Evolutionary conservation across 2,329 filamentous ascomycete genomes (phyloP), one percentile per base, ranked within the genome.

Genomic region (Parafenestella ontariensis): DNA sequence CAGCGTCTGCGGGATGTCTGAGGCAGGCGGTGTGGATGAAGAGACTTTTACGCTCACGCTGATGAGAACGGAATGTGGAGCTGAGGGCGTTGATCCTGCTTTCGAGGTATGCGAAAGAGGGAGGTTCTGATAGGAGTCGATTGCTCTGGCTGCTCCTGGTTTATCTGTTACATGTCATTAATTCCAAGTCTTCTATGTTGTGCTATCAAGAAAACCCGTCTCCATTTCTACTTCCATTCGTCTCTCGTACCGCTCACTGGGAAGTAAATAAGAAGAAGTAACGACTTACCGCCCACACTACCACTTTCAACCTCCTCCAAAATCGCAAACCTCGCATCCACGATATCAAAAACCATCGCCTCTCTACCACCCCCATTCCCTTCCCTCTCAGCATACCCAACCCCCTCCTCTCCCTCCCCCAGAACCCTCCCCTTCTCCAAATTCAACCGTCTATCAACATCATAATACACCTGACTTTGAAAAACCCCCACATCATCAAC

Each of bases 321-420:
- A 17, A 64, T 52, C 1, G 48, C 49, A 28, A 66, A 66, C 13
- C 28, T 29, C 5, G 63, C 63, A 42, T 61, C 43, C 2, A 54
- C 50, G 9, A 66, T 10, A n/a, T 66, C 33, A 41, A 48, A 66
- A 7, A 66, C 54, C 60, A 66, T 61, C 2, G 34, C 44, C n/a
- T 51, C 54, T n/a, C n/a, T n/a, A n/a, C n/a, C n/a, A n/a, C n/a
- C n/a, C n/a, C n/a, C n/a, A n/a, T n/a, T n/a, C n/a, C n/a, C n/a
- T 9, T 44, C 21, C 37, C 5, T 21, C 43, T 49, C 15, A n/a
- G n/a, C n/a, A 52, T 47, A 24, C 4, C 52, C 43, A 26, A 56
- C 52, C 0, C 26, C 3, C 23, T 44, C 46, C 33, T 64, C 61
- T 1, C 52, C 59, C 1, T 39, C 20, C 9, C n/a, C 28, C 3